Conservation (phyloP, 192 early-diverging fungal genomes). For the Entophlyctis luteolus region DNA sequence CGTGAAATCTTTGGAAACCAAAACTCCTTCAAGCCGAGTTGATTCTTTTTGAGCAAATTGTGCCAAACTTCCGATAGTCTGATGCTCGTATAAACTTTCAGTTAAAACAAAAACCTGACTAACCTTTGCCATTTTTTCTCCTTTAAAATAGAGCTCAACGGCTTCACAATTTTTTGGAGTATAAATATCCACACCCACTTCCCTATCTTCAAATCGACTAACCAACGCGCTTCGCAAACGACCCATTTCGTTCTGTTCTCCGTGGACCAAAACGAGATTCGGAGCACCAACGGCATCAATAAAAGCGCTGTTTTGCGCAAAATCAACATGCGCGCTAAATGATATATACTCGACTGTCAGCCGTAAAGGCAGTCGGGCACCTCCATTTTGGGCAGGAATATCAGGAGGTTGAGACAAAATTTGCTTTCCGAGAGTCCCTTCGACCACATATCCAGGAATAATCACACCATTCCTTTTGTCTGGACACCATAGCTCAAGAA, state of each 20-base stretch:
- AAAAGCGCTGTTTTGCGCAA: constrained; percentile 90
- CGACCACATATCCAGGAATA: constrained; percentile 96
- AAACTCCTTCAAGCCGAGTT: constrained; percentile 64
- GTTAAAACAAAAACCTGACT: background rate
- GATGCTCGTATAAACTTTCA: background rate
- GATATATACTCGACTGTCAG: constrained; percentile 91
- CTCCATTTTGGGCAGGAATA: constrained; percentile 75
- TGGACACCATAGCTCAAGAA: constrained; percentile 93
- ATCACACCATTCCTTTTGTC: constrained; percentile 89
- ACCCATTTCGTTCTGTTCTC: constrained; percentile 91
- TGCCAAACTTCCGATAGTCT: constrained; percentile 84
- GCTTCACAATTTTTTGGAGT: constrained; percentile 87
- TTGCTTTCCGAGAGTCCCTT: constrained; percentile 82
- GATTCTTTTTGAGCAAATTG: constrained; percentile 66
- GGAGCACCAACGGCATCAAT: constrained; percentile 92
- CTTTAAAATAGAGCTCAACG: constrained; percentile 86
- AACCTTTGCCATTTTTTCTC: constrained; percentile 90
- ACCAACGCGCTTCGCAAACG: constrained; percentile 80
- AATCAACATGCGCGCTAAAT: constrained; percentile 98
- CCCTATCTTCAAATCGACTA: constrained; percentile 65
- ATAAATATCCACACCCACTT: constrained; percentile 76
- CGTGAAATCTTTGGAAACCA: constrained; percentile 86
- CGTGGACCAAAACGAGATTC: constrained; percentile 91
- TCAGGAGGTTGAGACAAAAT: constrained; percentile 84
- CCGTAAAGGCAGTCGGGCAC: constrained; percentile 66